A percentile compares a stretch with the other conserved stretches of the same genome.
Evolutionary conservation across 805 yeast genomes (phyloP).

Genomic region (Ogataea ramenticola): DNA sequence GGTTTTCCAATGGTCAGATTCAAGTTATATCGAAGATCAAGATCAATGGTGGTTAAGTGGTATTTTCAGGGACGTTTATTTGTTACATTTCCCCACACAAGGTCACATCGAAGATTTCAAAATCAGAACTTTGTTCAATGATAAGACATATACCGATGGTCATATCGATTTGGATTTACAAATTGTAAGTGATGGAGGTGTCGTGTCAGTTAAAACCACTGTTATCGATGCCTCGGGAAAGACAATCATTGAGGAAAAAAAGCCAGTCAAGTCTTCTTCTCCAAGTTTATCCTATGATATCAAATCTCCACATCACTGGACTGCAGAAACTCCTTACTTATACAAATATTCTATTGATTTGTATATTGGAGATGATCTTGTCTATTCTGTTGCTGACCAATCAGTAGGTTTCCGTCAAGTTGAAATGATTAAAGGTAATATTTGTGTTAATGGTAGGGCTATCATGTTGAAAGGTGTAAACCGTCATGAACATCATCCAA

Average conservation of each 20-base stretch:
- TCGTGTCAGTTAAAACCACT: neutral
- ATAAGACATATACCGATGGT: constrained; percentile 6
- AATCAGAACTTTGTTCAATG: constrained; percentile 16
- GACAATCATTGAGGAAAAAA: neutral
- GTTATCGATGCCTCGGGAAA: neutral
- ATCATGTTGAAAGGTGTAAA: constrained; percentile 27
- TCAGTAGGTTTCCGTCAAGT: constrained; percentile 23
- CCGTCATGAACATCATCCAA: constrained; percentile 30
- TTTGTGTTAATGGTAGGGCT: constrained; percentile 24
- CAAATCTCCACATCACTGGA: constrained; percentile 22
- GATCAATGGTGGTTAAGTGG: constrained; percentile 36
- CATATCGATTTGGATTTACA: constrained; percentile 1
- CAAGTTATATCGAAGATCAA: constrained; percentile 29
- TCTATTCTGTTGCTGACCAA: constrained; percentile 14
- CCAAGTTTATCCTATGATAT: neutral
- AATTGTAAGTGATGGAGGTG: neutral
- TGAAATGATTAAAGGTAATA: constrained; percentile 19
- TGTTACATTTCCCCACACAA: constrained; percentile 16
- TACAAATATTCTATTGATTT: constrained; percentile 16
- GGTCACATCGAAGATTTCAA: constrained; percentile 24
- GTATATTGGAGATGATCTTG: constrained; percentile 1
- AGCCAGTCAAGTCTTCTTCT: neutral
- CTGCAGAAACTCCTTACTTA: constrained; percentile 27
- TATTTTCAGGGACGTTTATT: constrained; percentile 29
- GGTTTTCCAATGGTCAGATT: constrained; percentile 27